phyloP scores from a whole-genome alignment of 2,329 filamentous ascomycete genomes.

The Exophiala oligosperma region DNA sequence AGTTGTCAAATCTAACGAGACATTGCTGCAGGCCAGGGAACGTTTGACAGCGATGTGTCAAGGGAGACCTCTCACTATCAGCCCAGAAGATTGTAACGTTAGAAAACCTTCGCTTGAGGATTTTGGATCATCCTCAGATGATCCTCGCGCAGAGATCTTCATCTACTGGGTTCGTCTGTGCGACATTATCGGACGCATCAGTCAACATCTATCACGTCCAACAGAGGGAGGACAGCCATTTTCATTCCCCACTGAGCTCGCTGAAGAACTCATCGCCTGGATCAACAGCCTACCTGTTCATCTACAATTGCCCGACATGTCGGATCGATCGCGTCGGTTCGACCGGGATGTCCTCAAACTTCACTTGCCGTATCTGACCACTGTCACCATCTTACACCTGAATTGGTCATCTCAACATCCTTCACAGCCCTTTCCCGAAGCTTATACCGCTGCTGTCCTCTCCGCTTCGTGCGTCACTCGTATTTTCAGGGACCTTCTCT shows the following conservation, averaged over 20 bases:
- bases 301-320: conserved; percentile 36
- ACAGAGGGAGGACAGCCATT: conserved; percentile 8
- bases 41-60: conserved; percentile 45
- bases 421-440: conserved; percentile 36
- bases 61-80: conserved; percentile 46
- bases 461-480: conserved; percentile 42
- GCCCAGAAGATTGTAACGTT: conserved; percentile 45
- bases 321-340: conserved; percentile 35
- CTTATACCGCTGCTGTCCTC: conserved; percentile 39
- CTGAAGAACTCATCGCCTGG: conserved; percentile 39
- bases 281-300: conserved; percentile 36
- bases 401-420: conserved; percentile 34
- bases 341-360: conserved; percentile 45
- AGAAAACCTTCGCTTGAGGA: conserved; percentile 40
- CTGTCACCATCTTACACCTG: conserved; percentile 43
- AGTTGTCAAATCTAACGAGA: not conserved
- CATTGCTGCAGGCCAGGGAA: conserved; percentile 33
- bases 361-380: conserved; percentile 44
- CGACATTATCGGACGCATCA: conserved; percentile 42
- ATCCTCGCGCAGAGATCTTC: conserved; percentile 42
- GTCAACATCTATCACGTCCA: conserved; percentile 38
- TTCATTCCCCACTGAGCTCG: conserved; percentile 32
- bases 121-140: conserved; percentile 34
- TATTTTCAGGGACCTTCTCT: conserved; percentile 42
- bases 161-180: conserved; percentile 46